These are phyloP conservation scores for Exophiala dermatitidis DNA, from an alignment of 2,329 filamentous ascomycete species.

Conservation along the genomic window DNA sequence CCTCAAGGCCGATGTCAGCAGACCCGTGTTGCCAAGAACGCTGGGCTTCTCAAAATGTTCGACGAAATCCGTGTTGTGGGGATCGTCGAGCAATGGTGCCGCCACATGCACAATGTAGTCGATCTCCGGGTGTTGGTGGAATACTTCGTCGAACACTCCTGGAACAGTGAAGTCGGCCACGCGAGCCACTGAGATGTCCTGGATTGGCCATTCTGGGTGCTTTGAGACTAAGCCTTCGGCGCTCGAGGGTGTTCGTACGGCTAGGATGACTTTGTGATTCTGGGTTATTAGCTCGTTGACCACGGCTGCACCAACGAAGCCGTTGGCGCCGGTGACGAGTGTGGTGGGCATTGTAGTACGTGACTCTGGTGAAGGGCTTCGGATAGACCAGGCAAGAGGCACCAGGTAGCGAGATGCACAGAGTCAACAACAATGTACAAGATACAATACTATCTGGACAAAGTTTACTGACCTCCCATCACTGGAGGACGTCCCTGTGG, in stretches of 20 bases:
- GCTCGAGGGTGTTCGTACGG: constrained; percentile 54
- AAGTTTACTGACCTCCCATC: no score
- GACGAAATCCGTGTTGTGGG: constrained; percentile 12
- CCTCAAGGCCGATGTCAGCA: constrained; percentile 10
- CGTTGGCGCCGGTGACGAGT: constrained; percentile 73
- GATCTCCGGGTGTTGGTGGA: constrained; percentile 57
- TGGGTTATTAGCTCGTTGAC: constrained; percentile 61
- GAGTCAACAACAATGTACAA: no score
- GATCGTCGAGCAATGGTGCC: constrained; percentile 64
- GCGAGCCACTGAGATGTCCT: constrained; percentile 55
- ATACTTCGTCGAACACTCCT: constrained; percentile 60
- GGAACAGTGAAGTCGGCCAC: constrained; percentile 64
- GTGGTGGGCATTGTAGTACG: constrained; percentile 43
- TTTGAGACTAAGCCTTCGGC: constrained; percentile 52
- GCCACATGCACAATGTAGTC: constrained; percentile 68
- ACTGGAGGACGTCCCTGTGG: no score
- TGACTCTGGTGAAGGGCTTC: no score
- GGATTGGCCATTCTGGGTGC: constrained; percentile 45
- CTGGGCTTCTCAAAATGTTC: constrained; percentile 19
- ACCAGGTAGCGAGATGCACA: no score
- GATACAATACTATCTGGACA: no score
- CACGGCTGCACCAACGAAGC: constrained; percentile 76
- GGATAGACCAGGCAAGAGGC: no score
- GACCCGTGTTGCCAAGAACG: constrained; percentile 13
- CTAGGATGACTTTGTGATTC: constrained; percentile 55